A percentile compares a stretch with the other conserved stretches of the same genome.
phyloP scores from a whole-genome alignment of 106 monocot species.

The Gastrodia elata region DNA sequence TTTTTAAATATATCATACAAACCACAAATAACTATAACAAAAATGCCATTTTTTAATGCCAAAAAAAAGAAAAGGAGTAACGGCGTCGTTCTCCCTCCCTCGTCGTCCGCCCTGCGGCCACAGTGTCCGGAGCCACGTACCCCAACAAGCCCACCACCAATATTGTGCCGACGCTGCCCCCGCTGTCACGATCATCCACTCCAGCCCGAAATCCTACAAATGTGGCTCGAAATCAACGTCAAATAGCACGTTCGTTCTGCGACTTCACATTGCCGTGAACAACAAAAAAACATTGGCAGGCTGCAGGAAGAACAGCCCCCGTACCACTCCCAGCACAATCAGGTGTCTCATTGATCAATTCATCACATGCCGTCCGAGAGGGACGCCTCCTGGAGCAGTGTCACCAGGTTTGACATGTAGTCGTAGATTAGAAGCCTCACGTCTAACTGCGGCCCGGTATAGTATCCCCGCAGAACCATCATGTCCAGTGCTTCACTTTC shows the following conservation, averaged over 20 bases:
- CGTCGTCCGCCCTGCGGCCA: slow-evolving; percentile 48
- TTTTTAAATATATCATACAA: too few species aligned
- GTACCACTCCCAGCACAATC: slow-evolving; percentile 83
- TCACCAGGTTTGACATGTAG: slow-evolving; percentile 98
- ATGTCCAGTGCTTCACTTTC: slow-evolving; percentile 81
- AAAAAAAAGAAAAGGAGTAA: too few species aligned
- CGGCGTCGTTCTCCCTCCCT: slow-evolving; percentile 87
- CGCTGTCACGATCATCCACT: slow-evolving; percentile 49
- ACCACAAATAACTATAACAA: too few species aligned
- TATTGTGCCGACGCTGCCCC: slow-evolving; percentile 29
- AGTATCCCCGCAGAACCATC: slow-evolving; percentile 88
- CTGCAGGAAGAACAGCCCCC: slow-evolving; percentile 78
- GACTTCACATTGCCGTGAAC: slow-evolving; percentile 92
- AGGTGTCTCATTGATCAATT: slow-evolving; percentile 98
- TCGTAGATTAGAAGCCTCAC: slow-evolving; percentile 83
- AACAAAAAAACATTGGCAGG: slow-evolving; percentile 31
- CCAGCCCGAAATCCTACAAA: slow-evolving; percentile 74
- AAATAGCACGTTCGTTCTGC: slow-evolving; percentile 84
- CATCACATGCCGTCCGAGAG: slow-evolving; percentile 94
- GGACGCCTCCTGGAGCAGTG: slow-evolving; percentile 86
- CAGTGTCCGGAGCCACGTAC: slow-evolving; percentile 74
- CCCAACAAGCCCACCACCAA: slow-evolving; percentile 59
- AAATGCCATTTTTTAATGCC: too few species aligned
- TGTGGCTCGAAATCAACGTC: slow-evolving; percentile 96
- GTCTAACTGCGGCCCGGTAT: slow-evolving; percentile 90